These are phyloP conservation scores for Gossypium gossypioides DNA, from an alignment of 441 rosid species.

Conservation along the genomic window DNA sequence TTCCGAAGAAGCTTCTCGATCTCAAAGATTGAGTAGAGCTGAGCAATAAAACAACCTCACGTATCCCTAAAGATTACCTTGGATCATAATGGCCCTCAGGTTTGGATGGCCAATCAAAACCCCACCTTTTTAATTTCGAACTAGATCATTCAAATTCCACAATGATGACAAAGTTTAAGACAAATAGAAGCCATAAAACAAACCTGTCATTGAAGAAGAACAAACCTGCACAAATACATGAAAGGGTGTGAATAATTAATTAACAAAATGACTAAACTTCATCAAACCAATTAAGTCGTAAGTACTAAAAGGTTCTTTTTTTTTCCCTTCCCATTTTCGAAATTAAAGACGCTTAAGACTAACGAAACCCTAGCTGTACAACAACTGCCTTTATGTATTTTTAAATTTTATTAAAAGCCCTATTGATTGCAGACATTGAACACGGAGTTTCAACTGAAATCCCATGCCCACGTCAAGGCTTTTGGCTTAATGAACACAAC, in stretches of 20 bases:
- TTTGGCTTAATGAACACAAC: constrained; percentile 3
- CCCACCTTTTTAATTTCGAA: constrained; percentile 16
- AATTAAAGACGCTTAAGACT: background rate
- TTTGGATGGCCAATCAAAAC: constrained; percentile 14
- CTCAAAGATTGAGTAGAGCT: constrained; percentile 17
- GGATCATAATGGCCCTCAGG: constrained; percentile 26
- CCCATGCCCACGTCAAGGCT: background rate
- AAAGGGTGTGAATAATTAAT: background rate
- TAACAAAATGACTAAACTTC: background rate
- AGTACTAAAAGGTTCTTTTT: background rate
- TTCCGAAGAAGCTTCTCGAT: constrained; percentile 25
- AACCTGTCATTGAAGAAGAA: background rate
- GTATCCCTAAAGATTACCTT: constrained; percentile 16
- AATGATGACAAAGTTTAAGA: background rate
- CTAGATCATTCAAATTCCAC: constrained; percentile 23
- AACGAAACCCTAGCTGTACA: background rate
- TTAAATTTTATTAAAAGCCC: background rate
- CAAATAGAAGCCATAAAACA: background rate
- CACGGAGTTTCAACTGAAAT: background rate
- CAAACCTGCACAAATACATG: constrained; percentile 7
- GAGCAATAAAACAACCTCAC: constrained; percentile 14
- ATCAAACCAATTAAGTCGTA: background rate
- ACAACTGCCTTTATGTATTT: background rate
- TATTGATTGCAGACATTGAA: background rate
- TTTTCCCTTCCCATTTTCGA: background rate